phyloP scores from a whole-genome alignment of 1,284 basidiomycete species.

The Ceratobasidium theobromae region DNA sequence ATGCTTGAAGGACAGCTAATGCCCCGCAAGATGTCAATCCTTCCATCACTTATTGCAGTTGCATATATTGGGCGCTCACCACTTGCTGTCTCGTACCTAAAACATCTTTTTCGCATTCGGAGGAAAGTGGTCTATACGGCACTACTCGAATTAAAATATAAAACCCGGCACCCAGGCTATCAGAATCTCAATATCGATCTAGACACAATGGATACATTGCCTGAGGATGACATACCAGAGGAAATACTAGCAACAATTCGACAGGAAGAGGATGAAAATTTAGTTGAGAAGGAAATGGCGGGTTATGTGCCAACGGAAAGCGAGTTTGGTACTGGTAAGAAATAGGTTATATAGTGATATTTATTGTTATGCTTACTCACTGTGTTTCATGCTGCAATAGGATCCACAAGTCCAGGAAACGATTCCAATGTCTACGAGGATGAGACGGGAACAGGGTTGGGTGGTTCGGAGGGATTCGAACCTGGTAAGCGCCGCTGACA shows the following conservation, averaged over 20 bases:
- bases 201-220: neutral
- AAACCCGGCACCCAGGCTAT: conserved; percentile 29
- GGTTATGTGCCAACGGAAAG: conserved; percentile 7
- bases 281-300: neutral
- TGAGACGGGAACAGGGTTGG: too few species aligned
- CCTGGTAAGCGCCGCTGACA: too few species aligned
- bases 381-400: too few species aligned
- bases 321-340: neutral
- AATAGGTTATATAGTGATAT: neutral
- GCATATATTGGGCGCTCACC: conserved; percentile 43
- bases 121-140: conserved; percentile 39
- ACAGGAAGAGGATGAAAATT: neutral
- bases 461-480: too few species aligned
- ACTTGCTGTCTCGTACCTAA: conserved; percentile 40
- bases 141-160: conserved; percentile 4
- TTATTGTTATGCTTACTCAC: too few species aligned
- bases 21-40: conserved; percentile 41
- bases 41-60: conserved; percentile 43
- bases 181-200: neutral
- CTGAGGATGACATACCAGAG: conserved; percentile 32
- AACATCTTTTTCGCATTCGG: conserved; percentile 40
- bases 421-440: too few species aligned
- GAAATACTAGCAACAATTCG: conserved; percentile 25
- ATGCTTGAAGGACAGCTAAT: conserved; percentile 44
- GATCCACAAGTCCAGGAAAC: too few species aligned